Conservation (phyloP, 805 yeast genomes). For the Kodamaea jinghongensis region DNA sequence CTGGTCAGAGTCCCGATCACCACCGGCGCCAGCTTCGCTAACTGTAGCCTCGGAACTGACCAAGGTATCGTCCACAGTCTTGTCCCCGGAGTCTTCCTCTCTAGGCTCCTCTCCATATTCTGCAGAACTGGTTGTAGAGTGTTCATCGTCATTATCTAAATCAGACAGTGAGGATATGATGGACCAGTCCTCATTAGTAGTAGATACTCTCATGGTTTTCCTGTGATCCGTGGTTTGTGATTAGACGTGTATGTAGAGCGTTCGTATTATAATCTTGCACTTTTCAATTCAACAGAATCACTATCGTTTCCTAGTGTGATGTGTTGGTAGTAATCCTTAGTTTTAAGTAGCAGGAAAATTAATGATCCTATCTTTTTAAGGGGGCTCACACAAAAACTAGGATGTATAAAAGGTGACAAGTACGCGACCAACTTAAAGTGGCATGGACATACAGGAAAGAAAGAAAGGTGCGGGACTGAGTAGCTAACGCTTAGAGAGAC, state of each 20-base stretch:
- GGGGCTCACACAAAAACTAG: constrained; percentile 2
- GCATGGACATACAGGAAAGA: background rate
- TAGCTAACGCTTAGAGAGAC: constrained; percentile 1
- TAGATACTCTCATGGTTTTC: constrained; percentile 1
- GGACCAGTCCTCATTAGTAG: constrained; percentile 44
- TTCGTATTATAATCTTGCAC: background rate
- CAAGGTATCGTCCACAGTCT: too few relatives aligned
- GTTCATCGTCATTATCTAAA: constrained; percentile 18
- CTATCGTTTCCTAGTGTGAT: too few relatives aligned
- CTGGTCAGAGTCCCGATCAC: too few relatives aligned
- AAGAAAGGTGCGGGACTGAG: background rate
- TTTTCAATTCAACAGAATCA: background rate
- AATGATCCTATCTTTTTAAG: constrained; percentile 4
- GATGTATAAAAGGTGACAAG: too few relatives aligned
- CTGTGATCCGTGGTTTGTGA: background rate
- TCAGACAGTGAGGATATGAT: constrained; percentile 43
- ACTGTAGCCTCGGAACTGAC: too few relatives aligned
- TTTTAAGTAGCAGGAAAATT: constrained; percentile 2
- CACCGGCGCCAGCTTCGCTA: too few relatives aligned
- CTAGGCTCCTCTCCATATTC: background rate
- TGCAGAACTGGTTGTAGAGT: constrained; percentile 5
- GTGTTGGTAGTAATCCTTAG: background rate
- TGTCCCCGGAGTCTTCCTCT: too few relatives aligned
- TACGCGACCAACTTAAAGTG: too few relatives aligned
- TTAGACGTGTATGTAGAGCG: background rate